These are phyloP conservation scores for Debaryomyces tyrocola DNA, from an alignment of 805 yeast species.

Conservation along the genomic window DNA sequence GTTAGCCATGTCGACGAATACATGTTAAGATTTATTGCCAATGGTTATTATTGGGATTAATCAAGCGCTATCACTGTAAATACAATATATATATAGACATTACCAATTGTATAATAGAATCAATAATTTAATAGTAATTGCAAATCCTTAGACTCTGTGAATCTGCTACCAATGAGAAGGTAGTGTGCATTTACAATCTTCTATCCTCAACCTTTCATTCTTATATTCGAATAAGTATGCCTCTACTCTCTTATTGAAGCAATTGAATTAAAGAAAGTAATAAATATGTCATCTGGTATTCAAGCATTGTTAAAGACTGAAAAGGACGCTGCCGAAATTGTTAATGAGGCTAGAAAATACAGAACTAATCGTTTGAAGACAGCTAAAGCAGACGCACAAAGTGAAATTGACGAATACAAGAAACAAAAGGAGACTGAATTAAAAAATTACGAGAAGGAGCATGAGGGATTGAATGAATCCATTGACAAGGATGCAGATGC, in stretches of 20 bases:
- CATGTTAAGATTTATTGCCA: slow-evolving; percentile 88
- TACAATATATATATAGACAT: neutral
- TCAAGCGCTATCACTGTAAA: neutral
- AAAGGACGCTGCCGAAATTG: slow-evolving; percentile 95
- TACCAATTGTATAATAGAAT: neutral
- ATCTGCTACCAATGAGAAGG: neutral
- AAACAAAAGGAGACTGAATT: slow-evolving; percentile 80
- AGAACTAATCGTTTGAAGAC: slow-evolving; percentile 88
- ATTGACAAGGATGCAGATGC: slow-evolving; percentile 79
- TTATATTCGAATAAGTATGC: neutral
- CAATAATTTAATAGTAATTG: neutral
- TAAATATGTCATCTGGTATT: slow-evolving; percentile 49
- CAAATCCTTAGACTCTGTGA: neutral
- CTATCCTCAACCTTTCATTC: neutral
- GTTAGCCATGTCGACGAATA: slow-evolving; percentile 91
- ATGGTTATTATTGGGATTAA: slow-evolving; percentile 55
- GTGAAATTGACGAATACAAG: slow-evolving; percentile 86
- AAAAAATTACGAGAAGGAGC: slow-evolving; percentile 66
- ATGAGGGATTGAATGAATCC: slow-evolving; percentile 71
- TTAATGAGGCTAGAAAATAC: slow-evolving; percentile 87
- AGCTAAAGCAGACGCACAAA: slow-evolving; percentile 89
- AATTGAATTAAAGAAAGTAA: slow-evolving; percentile 1
- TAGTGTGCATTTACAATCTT: neutral
- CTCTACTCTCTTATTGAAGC: neutral
- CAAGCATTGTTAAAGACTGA: slow-evolving; percentile 84